Evolutionary conservation across 2,329 filamentous ascomycete species (phyloP).

Genomic region (Alternaria triticina): DNA sequence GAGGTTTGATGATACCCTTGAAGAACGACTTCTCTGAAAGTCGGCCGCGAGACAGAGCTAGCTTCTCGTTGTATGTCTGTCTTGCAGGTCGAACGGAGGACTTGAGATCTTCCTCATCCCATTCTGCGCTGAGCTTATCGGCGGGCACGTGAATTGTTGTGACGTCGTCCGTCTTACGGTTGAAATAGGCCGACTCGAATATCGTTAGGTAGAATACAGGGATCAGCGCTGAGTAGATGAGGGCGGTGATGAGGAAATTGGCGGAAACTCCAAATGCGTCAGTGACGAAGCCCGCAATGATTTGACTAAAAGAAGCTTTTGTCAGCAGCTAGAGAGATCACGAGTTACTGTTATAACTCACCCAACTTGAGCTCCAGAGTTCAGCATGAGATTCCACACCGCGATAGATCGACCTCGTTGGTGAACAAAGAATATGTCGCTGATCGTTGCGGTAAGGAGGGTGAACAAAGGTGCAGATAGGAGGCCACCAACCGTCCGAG

Average conservation of each 20-base stretch:
- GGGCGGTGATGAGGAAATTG: conserved; percentile 15
- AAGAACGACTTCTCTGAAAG: conserved; percentile 17
- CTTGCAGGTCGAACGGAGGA: background rate
- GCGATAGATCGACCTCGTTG: conserved; percentile 19
- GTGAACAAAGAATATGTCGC: conserved; percentile 20
- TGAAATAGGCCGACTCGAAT: conserved; percentile 19
- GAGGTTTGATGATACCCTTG: conserved; percentile 17
- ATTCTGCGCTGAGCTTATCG: conserved; percentile 13
- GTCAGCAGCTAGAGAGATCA: background rate
- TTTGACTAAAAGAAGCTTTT: background rate
- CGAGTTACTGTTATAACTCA: background rate
- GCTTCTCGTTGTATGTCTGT: conserved; percentile 5
- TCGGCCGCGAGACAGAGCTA: conserved; percentile 10
- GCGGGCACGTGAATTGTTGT: background rate
- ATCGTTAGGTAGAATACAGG: conserved; percentile 16
- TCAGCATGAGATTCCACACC: conserved; percentile 19
- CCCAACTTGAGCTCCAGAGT: conserved; percentile 18
- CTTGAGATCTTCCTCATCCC: conserved; percentile 13
- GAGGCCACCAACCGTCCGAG: conserved; percentile 16
- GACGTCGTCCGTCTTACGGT: conserved; percentile 3
- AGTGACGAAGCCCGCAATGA: conserved; percentile 15
- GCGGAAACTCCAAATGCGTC: conserved; percentile 13
- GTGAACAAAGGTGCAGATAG: conserved; percentile 19
- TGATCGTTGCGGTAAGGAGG: conserved; percentile 17
- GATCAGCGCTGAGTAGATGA: conserved; percentile 11